These are phyloP conservation scores for Chenopodium suecicum DNA, from an alignment of 148 eudicot species.

Conservation along the genomic window DNA sequence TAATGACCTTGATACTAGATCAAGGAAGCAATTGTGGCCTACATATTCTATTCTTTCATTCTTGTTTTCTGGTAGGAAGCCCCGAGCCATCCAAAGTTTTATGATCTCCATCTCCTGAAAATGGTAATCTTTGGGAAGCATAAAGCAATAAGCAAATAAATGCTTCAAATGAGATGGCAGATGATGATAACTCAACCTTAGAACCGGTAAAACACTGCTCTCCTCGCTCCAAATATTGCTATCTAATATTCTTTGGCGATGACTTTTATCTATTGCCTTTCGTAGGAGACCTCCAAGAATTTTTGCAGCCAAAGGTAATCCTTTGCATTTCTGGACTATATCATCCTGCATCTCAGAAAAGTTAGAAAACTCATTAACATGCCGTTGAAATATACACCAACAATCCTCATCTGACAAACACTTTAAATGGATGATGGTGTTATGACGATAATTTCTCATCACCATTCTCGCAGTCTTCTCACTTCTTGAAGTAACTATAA, in stretches of 20 bases:
- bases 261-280: too few species aligned
- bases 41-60: neutral
- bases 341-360: neutral
- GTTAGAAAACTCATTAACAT: too few species aligned
- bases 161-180: neutral
- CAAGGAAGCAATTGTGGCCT: neutral
- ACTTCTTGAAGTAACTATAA: neutral
- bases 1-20: neutral
- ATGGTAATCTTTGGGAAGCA: neutral
- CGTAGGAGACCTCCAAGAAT: neutral
- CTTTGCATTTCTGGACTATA: neutral
- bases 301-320: slow-evolving; percentile 14
- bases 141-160: neutral
- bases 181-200: slow-evolving; percentile 4
- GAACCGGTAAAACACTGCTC: neutral
- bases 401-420: neutral
- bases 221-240: neutral
- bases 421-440: neutral
- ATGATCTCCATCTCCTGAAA: neutral
- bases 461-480: neutral
- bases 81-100: neutral
- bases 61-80: neutral
- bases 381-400: neutral
- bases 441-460: neutral
- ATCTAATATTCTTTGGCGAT: neutral